Evolutionary conservation across 805 yeast genomes (phyloP).

Genomic region (Metschnikowia colocasiae): DNA sequence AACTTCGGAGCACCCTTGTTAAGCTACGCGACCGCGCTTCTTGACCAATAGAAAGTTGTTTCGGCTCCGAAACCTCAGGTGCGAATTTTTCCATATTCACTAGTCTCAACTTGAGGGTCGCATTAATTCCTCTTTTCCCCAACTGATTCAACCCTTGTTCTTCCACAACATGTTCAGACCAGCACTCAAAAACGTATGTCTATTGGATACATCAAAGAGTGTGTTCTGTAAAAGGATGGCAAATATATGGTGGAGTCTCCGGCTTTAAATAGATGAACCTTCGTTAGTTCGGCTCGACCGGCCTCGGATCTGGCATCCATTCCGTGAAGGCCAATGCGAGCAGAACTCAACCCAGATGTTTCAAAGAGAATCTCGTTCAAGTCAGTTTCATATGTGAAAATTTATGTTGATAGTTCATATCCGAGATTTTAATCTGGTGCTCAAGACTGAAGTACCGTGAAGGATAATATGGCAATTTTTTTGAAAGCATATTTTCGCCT

Average conservation of each 20-base stretch:
- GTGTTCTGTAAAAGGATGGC: background rate
- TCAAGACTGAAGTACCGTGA: too few species aligned
- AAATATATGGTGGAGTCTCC: background rate
- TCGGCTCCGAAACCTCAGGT: conserved; percentile 18
- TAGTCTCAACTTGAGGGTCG: conserved; percentile 1
- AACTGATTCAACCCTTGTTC: conserved; percentile 10
- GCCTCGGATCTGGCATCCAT: background rate
- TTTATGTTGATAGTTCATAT: background rate
- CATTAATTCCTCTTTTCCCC: conserved; percentile 6
- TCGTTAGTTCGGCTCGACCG: background rate
- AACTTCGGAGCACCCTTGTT: conserved; percentile 7
- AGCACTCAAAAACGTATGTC: conserved; percentile 20
- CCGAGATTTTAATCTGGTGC: too few species aligned
- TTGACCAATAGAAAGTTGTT: conserved; percentile 15
- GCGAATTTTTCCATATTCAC: conserved; percentile 19
- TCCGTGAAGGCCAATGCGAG: background rate
- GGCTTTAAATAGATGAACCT: background rate
- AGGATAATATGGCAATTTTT: too few species aligned
- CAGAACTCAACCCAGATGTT: too few species aligned
- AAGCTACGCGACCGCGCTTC: conserved; percentile 1
- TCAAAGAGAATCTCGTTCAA: too few species aligned
- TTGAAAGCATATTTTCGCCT: too few species aligned
- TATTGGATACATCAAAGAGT: background rate
- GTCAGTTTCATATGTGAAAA: too few species aligned
- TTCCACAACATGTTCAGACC: conserved; percentile 18